A percentile compares a stretch with the other conserved stretches of the same genome.
phyloP scores from a whole-genome alignment of 1,284 basidiomycete species.

The Austroboletus novae-zelandiae region DNA sequence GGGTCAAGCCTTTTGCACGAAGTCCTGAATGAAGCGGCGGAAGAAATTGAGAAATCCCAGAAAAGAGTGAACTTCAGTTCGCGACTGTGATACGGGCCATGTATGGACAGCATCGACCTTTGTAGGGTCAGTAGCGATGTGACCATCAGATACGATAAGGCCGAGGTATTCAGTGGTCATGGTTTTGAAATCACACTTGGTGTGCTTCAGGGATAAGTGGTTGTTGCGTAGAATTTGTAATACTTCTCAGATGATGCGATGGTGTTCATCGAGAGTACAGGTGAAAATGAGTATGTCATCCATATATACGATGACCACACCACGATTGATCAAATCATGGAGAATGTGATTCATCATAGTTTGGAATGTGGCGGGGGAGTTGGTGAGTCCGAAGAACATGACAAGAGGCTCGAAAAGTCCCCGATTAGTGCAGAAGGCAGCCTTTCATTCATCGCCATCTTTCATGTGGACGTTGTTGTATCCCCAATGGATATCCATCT shows the following conservation, averaged over 20 bases:
- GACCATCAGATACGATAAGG: no score
- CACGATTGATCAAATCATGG: constrained; percentile 19
- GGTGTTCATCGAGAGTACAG: background rate
- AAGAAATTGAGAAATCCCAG: no score
- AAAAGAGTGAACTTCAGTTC: no score
- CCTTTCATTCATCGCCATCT: constrained; percentile 3
- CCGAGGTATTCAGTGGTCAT: no score
- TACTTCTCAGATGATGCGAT: background rate
- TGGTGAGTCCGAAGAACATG: constrained; percentile 33
- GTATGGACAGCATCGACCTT: no score
- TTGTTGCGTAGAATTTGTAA: no score
- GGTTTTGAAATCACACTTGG: background rate
- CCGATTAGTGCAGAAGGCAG: constrained; percentile 8
- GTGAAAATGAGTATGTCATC: background rate
- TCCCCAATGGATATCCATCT: no score
- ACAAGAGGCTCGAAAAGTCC: constrained; percentile 37
- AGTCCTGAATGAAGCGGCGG: constrained; percentile 39
- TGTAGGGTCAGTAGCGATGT: no score
- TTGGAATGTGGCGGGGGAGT: constrained; percentile 33
- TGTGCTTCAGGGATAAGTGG: no score
- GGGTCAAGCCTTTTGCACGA: constrained; percentile 32
- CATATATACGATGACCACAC: no score
- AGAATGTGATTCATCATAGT: constrained; percentile 29
- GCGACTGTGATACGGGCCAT: no score
- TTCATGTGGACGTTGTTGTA: background rate